These are phyloP conservation scores for Tephrocybe sp. DNA, from an alignment of 768 basidiomycete genomes.

Conservation along the genomic window DNA sequence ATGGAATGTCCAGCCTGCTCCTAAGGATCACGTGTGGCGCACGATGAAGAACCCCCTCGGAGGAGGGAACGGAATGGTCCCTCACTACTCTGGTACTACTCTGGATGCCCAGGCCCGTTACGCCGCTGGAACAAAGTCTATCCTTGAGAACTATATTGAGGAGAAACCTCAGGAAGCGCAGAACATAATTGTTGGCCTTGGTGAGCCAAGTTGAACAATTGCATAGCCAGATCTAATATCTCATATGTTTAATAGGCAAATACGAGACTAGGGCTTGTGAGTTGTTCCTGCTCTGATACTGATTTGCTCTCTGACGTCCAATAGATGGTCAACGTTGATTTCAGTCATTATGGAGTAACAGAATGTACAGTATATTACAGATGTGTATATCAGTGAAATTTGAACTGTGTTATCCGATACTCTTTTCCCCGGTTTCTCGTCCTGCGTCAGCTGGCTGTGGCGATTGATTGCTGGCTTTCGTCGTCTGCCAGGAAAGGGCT, in stretches of 20 bases:
- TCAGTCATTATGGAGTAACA: background rate
- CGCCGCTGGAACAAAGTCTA: constrained; percentile 65
- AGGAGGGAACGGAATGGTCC: constrained; percentile 88
- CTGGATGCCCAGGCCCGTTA: constrained; percentile 89
- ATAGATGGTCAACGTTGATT: constrained; percentile 52
- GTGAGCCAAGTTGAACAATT: constrained; percentile 33
- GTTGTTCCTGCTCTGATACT: constrained; percentile 12
- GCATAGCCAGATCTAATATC: too few relatives aligned
- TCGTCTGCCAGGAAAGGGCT: too few relatives aligned
- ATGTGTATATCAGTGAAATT: background rate
- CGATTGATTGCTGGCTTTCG: too few relatives aligned
- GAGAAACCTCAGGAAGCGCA: constrained; percentile 67
- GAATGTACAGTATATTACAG: background rate
- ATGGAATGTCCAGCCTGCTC: constrained; percentile 87
- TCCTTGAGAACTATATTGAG: constrained; percentile 68
- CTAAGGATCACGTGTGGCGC: constrained; percentile 84
- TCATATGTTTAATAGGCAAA: constrained; percentile 26
- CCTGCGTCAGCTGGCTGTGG: too few relatives aligned
- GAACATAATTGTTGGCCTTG: constrained; percentile 78
- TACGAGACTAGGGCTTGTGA: constrained; percentile 47
- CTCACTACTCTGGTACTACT: constrained; percentile 86
- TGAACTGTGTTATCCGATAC: too few relatives aligned
- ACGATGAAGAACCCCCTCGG: constrained; percentile 76
- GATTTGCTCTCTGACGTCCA: background rate
- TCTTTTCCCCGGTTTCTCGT: too few relatives aligned